Evolutionary conservation across 805 yeast species (phyloP).

Genomic region (Zygoascus biomembranicola): DNA sequence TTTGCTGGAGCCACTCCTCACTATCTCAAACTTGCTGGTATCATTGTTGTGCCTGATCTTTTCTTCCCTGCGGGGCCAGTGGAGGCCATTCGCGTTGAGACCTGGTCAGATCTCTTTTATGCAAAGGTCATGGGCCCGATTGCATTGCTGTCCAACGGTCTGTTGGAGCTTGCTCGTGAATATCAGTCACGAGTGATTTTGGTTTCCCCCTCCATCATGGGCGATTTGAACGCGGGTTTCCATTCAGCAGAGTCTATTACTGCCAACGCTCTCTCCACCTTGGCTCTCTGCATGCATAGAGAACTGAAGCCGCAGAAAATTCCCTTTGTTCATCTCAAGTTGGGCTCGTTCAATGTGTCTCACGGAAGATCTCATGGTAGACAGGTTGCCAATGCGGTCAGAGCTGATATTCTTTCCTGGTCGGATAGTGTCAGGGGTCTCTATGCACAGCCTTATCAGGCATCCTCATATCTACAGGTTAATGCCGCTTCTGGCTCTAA

Average conservation of each 20-base stretch:
- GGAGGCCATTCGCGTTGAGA: constrained; percentile 42
- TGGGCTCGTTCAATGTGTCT: constrained; percentile 40
- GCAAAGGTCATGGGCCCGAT: constrained; percentile 42
- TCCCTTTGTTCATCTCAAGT: constrained; percentile 36
- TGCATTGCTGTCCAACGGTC: constrained; percentile 46
- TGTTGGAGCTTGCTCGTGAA: constrained; percentile 44
- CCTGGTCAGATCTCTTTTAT: constrained; percentile 44
- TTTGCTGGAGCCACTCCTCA: constrained; percentile 52
- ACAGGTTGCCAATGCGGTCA: constrained; percentile 27
- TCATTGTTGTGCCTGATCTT: constrained; percentile 61
- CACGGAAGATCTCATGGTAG: constrained; percentile 24
- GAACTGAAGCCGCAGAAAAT: constrained; percentile 37
- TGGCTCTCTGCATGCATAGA: constrained; percentile 34
- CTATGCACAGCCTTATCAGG: constrained; percentile 29
- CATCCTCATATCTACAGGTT: constrained; percentile 24
- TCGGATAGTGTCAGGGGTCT: constrained; percentile 30
- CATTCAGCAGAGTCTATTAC: constrained; percentile 55
- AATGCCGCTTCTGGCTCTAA: constrained; percentile 26
- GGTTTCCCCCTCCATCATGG: constrained; percentile 48
- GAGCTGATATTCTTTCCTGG: constrained; percentile 36
- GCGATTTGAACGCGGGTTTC: constrained; percentile 48
- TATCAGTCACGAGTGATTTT: constrained; percentile 44
- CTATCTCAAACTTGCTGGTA: constrained; percentile 50
- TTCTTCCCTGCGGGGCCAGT: constrained; percentile 62
- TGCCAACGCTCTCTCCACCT: constrained; percentile 35